Evolutionary conservation across 73 alveolate genomes (phyloP), one percentile per base, ranked within the genome.

Genomic region (Symbiodinium natans): DNA sequence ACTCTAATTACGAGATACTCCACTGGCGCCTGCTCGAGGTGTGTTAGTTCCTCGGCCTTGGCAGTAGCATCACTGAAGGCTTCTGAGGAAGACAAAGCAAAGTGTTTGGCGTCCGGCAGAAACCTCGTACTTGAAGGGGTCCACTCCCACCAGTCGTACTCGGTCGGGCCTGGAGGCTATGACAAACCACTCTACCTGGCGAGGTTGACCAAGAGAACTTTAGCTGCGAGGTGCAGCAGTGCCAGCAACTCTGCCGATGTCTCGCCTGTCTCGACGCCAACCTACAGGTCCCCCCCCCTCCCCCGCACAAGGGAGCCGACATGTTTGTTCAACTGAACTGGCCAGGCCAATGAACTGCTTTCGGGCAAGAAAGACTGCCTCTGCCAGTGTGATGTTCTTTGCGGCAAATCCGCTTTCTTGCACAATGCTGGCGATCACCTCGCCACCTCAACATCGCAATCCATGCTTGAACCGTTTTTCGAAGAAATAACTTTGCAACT

Each of bases 61-160:
- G 41, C 92, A 41, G n/a, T 27, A 0, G 41, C n/a, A n/a, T n/a
- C n/a, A n/a, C n/a, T n/a, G n/a, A n/a, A n/a, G n/a, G n/a, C 33
- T 34, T 29, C n/a, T 19, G 59, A 15, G 13, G 90, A 15, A 0
- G 43, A 29, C 40, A 74, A 9, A 7, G 43, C 9, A 21, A 40
- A 40, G 36, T 40, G 42, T 74, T 42, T 41, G n/a, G 41, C 74
- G 21, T 25, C 74, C 31, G 23, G 52, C 92, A 7, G 75, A n/a
- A 17, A 83, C 74, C 43, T 42, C 42, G 21, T 83, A 83, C 5
- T 23, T 63, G 34, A 41, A 83, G 36, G 92, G 92, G 41, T 83
- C 92, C 5, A 83, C 92, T 27, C 92, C 92, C 21, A 83, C 92
- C 92, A 83, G 52, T 13, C 75, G 92, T 42, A 83, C 34, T 21